Base-by-base conservation (phyloP, 306 rosid species). In the Gastrolobium villosum region DNA sequence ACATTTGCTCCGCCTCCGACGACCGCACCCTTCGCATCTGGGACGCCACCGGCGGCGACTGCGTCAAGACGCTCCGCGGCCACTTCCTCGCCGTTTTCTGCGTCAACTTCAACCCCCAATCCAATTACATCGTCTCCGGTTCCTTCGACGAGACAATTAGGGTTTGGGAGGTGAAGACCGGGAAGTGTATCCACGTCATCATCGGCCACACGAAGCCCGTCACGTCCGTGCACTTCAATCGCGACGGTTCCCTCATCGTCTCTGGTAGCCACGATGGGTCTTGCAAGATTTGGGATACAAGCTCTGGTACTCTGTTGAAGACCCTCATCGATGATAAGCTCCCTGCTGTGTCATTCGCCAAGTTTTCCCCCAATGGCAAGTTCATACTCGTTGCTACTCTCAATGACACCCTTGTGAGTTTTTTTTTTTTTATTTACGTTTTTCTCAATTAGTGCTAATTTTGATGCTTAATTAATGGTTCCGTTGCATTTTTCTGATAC, bases 151-250 rank as follows among this genome's bases (percentile, higher is more conserved):
- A 92, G 26, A 88, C 87, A 7, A 37, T 95, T 55, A 88, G 97
- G 36, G 82, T 95, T 63, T 95, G 99, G 99, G 99, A 95, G 85
- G 99, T 87, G 14, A 95, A 91, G 90, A 92, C 99, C 0, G 97
- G 99, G 0, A 89, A 40, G 77, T 91, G 96, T 82, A 72, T 88
- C 36, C 96, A 87, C 49, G 54, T 61, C 10, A 87, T 92, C 31
- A 64, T 15, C 56, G 99, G 86, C 15, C 99, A 93, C 77, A 10
- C 89, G 26, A 84, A 89, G 87, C 99, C 99, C 1, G 89, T 93
- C 1, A 92, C 99, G 26, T 95, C 97, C 36, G 97, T 89, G 6
- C 85, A 87, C 74, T 95, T 89, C 83, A 95, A 93, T 30, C 98
- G 98, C 9, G 99, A 95, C 7, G 97, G 99, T 10, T 88, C 97